A percentile compares a stretch with the other conserved stretches of the same genome.
phyloP scores from a whole-genome alignment of 1,284 basidiomycete genomes.

The Marasmius tenuissimus region DNA sequence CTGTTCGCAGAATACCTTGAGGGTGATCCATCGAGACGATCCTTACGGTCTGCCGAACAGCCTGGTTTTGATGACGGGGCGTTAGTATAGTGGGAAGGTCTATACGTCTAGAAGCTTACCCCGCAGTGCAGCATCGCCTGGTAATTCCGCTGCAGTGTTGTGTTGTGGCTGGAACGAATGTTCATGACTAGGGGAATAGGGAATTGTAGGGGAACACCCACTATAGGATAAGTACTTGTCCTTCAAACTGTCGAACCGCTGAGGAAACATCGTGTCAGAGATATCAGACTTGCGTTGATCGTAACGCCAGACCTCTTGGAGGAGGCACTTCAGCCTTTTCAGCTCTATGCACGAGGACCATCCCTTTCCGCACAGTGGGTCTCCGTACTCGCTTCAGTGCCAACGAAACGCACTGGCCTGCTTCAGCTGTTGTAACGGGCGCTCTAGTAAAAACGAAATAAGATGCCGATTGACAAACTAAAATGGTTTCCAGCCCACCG shows the following conservation, averaged over 20 bases:
- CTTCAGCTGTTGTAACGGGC: slow-evolving; percentile 82
- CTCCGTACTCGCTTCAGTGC: slow-evolving; percentile 90
- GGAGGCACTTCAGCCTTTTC: slow-evolving; percentile 50
- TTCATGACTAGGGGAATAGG: slow-evolving; percentile 25
- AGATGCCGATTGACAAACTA: background rate
- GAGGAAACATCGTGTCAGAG: slow-evolving; percentile 8
- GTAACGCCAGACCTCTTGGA: slow-evolving; percentile 57
- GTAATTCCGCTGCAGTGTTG: slow-evolving; percentile 88
- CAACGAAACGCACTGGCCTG: slow-evolving; percentile 93
- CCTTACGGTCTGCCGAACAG: slow-evolving; percentile 87
- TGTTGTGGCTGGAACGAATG: slow-evolving; percentile 69
- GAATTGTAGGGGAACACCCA: slow-evolving; percentile 31
- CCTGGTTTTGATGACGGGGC: slow-evolving; percentile 37
- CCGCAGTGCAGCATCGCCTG: slow-evolving; percentile 89
- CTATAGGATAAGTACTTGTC: slow-evolving; percentile 84
- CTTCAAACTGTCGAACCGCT: slow-evolving; percentile 82
- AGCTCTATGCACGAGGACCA: slow-evolving; percentile 85
- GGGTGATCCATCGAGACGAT: slow-evolving; percentile 89
- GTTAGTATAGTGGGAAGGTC: slow-evolving; percentile 6
- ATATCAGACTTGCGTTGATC: background rate
- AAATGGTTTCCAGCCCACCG: slow-evolving; percentile 41
- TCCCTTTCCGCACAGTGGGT: slow-evolving; percentile 87
- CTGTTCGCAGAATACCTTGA: slow-evolving; percentile 84
- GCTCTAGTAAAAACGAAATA: slow-evolving; percentile 46
- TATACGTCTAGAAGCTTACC: slow-evolving; percentile 39